Percentiles rank a stretch among this genome's conserved stretches.
Evolutionary conservation across 768 basidiomycete species (phyloP).

Genomic region (Termitomyces sp.): DNA sequence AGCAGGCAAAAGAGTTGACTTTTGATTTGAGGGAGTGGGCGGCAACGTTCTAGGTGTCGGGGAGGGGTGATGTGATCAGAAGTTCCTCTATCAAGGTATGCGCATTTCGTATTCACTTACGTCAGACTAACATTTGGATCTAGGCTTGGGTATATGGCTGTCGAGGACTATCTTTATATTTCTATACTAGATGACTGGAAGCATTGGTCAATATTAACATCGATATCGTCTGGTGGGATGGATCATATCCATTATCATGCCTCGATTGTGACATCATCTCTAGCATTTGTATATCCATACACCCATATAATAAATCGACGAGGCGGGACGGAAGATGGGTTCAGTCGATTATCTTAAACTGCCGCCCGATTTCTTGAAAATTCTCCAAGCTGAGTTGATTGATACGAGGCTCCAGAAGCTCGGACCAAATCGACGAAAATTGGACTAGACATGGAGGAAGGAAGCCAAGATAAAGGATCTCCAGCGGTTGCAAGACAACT

Average conservation of each 20-base stretch:
- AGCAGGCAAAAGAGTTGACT: conserved; percentile 47
- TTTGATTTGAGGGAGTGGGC: conserved; percentile 81
- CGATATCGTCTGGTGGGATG: background rate
- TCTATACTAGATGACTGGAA: background rate
- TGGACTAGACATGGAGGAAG: too few relatives aligned
- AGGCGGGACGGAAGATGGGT: too few relatives aligned
- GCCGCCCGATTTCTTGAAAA: too few relatives aligned
- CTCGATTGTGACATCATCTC: background rate
- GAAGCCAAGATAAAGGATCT: too few relatives aligned
- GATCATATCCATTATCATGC: too few relatives aligned
- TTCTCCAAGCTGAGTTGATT: too few relatives aligned
- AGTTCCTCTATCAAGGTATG: background rate
- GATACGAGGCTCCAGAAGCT: too few relatives aligned
- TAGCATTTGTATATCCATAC: background rate
- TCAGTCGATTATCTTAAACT: too few relatives aligned
- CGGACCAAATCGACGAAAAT: too few relatives aligned
- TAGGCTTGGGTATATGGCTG: background rate
- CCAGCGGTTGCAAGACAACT: too few relatives aligned
- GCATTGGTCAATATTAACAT: background rate
- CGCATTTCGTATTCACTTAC: background rate
- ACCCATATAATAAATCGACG: background rate
- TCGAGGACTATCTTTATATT: background rate
- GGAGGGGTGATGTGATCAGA: background rate
- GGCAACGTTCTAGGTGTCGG: conserved; percentile 47
- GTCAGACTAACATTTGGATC: background rate